Conservation (phyloP, 176 grass and related monocot species). For the barley (Hordeum vulgare) region DNA sequence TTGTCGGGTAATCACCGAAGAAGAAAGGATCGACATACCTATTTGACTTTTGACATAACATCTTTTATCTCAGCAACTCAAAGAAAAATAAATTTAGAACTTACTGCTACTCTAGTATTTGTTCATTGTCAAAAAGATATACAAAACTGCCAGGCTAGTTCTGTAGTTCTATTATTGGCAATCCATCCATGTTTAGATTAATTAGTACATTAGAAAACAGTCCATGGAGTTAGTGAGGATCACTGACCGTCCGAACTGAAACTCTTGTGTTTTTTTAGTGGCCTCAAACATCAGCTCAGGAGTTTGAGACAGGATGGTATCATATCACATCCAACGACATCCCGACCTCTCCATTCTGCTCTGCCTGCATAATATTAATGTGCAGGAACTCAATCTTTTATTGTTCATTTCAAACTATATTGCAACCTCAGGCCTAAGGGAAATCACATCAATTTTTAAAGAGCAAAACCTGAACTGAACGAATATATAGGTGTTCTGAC, state of each 20-base stretch:
- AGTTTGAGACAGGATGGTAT: conserved; percentile 47
- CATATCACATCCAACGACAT: conserved; percentile 71
- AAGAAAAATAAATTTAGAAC: too few relatives aligned
- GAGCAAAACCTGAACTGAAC: background rate
- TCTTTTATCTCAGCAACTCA: too few relatives aligned
- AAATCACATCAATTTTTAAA: background rate
- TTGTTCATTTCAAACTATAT: background rate
- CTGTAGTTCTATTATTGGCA: background rate
- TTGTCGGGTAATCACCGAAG: conserved; percentile 55
- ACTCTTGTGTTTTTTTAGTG: too few relatives aligned
- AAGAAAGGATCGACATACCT: conserved; percentile 80
- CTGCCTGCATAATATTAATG: too few relatives aligned
- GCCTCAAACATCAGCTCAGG: too few relatives aligned
- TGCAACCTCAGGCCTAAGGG: background rate
- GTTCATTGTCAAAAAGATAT: background rate
- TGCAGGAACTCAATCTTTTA: too few relatives aligned
- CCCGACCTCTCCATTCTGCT: conserved; percentile 46
- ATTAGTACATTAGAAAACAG: too few relatives aligned
- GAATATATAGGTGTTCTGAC: background rate
- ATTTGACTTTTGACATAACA: too few relatives aligned
- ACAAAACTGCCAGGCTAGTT: too few relatives aligned
- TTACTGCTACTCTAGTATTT: too few relatives aligned
- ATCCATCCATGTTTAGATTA: background rate
- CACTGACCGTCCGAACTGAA: too few relatives aligned
- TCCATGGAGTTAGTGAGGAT: too few relatives aligned